A percentile compares a stretch with the other conserved stretches of the same genome.
These are phyloP conservation scores for Pseudotulostoma volvatum DNA, from an alignment of 495 filamentous ascomycete species.

Conservation along the genomic window DNA sequence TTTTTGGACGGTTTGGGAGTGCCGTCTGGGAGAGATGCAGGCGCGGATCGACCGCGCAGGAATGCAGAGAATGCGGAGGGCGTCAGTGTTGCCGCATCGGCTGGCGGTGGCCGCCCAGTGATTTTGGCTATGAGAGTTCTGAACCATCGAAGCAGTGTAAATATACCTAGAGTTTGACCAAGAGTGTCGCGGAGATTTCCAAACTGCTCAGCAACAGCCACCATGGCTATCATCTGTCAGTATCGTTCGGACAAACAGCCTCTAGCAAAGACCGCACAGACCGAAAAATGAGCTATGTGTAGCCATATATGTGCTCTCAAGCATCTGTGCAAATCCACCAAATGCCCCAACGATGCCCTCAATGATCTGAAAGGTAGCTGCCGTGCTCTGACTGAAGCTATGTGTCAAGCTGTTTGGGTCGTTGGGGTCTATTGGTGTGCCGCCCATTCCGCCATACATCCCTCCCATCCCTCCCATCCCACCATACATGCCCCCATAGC, in stretches of 20 bases:
- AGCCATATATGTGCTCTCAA: constrained; percentile 99
- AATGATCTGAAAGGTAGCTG: constrained; percentile 97
- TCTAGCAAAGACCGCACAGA: no score
- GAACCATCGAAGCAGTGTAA: constrained; percentile 87
- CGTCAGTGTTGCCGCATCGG: constrained; percentile 68
- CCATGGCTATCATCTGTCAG: constrained; percentile 78
- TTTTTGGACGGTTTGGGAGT: constrained; percentile 66
- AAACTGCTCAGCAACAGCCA: constrained; percentile 95
- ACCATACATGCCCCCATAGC: constrained; percentile 26
- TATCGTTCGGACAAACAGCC: no score
- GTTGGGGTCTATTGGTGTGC: constrained; percentile 50
- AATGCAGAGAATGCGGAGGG: constrained; percentile 82
- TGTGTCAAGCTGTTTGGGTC: constrained; percentile 86
- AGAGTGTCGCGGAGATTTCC: constrained; percentile 85
- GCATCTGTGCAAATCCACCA: constrained; percentile 96
- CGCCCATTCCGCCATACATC: constrained; percentile 21
- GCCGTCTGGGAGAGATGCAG: constrained; percentile 36
- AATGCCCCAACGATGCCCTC: constrained; percentile 96
- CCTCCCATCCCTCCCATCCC: constrained; percentile 40
- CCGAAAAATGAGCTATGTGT: constrained; percentile 97
- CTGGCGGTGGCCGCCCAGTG: constrained; percentile 84
- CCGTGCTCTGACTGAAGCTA: constrained; percentile 78
- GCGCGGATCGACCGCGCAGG: constrained; percentile 32
- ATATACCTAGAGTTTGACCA: constrained; percentile 87
- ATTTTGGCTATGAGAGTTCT: constrained; percentile 79